A percentile compares a stretch with the other conserved stretches of the same genome.
Evolutionary conservation across 176 grass and related monocot genomes (phyloP).

Genomic region (Eremochloa ophiuroides): DNA sequence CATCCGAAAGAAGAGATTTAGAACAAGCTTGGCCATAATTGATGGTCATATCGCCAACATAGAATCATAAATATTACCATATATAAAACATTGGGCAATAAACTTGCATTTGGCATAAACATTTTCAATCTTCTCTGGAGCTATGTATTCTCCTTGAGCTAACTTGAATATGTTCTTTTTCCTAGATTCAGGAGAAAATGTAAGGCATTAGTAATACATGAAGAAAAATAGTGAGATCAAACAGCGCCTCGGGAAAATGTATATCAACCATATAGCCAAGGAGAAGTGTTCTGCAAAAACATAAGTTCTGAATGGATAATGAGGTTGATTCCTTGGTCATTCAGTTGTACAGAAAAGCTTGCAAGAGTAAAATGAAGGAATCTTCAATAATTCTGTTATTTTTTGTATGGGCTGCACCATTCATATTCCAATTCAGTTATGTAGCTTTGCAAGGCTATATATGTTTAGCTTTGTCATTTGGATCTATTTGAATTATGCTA

Average conservation of each 20-base stretch:
- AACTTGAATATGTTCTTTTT: slow-evolving; percentile 99
- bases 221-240: slow-evolving; percentile 3
- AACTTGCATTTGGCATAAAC: slow-evolving; percentile 98
- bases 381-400: not conserved
- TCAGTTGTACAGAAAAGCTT: not conserved
- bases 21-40: slow-evolving; percentile 10
- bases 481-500: not conserved
- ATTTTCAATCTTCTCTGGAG: slow-evolving; percentile 96
- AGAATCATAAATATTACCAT: slow-evolving; percentile 59
- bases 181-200: slow-evolving; percentile 36
- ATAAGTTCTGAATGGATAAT: not conserved
- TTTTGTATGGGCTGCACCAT: not conserved
- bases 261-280: not conserved
- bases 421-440: not conserved
- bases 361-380: not conserved
- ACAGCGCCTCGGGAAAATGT: not conserved
- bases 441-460: not conserved
- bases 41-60: not conserved
- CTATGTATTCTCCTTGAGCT: slow-evolving; percentile 97
- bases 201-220: slow-evolving; percentile 14
- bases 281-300: not conserved
- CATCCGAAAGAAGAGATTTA: slow-evolving; percentile 33
- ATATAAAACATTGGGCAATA: slow-evolving; percentile 85
- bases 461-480: not conserved
- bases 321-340: not conserved